Base-by-base conservation (phyloP, 768 basidiomycete genomes). In the Cubamyces lactineus region DNA sequence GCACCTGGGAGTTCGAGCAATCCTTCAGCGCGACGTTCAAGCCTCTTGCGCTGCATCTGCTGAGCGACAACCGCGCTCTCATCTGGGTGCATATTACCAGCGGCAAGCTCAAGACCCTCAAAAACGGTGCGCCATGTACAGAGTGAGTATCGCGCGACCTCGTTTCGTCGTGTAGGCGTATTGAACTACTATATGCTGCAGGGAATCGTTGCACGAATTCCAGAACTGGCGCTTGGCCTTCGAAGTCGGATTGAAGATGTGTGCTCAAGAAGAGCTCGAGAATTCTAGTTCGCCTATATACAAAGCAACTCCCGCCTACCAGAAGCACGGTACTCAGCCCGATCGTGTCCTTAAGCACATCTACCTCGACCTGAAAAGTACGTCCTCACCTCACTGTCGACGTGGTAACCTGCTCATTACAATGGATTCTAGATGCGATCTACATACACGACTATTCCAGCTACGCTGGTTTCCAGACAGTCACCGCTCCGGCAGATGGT, bases 151-250 rank as follows among this genome's bases (percentile, higher is more conserved):
- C 26, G n/a, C 34, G 34, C 9, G 34, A 1, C 26, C 5, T 28
- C 21, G 21, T n/a, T 40, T 24, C 17, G 12, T 16, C 16, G 15
- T 6, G 0, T n/a, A n/a, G n/a, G n/a, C n/a, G 0, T 34, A 6
- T 40, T 16, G 39, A 7, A 17, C 30, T 56, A 21, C 24, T 1
- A 21, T 17, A 24, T n/a, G 5, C 23, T 15, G 13, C 38, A 67
- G 67, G 52, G 58, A 63, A 28, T 62, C 63, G 30, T 24, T 55
- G 30, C 59, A 69, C 60, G 58, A 66, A 23, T 69, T 74, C 64
- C 63, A 62, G 5, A 60, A 68, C 21, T 72, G 71, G 68, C 59
- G 66, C 6, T 61, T 73, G 17, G 71, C 72, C 5, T 74, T 73
- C 65, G 72, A 72, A 53, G 71, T 74, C 30, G 64, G 64, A 16